Base-by-base conservation (phyloP, 805 yeast species). In the Isabelozyma rhagii region DNA sequence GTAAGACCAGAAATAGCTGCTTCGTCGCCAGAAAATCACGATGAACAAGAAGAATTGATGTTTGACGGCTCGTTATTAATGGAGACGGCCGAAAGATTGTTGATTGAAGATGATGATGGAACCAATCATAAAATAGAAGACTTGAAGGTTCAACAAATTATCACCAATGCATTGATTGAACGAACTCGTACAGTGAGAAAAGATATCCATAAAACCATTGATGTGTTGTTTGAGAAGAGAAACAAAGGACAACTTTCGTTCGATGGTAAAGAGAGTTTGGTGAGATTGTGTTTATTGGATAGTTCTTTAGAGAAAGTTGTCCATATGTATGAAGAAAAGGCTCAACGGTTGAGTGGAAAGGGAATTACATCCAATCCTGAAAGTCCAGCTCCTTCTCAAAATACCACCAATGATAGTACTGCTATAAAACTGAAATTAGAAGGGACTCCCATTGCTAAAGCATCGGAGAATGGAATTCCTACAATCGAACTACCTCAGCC, bases 51-150 rank as follows among this genome's bases (percentile, higher is more conserved):
- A 62, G 93, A 87, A 54, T 71, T 87, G 45, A 76, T 87, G 64
- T 85, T 84, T 62, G 93, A 87, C 67, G 94, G 93, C 5, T 79
- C 90, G 0, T 69, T 87, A 49, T 73, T 87, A 45, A 84, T 89
- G 58, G 85, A 85, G 62, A 80, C 89, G 2, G 93, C 92, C 0
- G 90, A 84, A 52, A 80, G 81, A 51, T 65, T 87, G 48, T 65
- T 87, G 48, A 80, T 60, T 31, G 71, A 69, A 46, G 63, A 68
- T 43, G 71, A 77, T 48, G 69, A 57, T 64, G 39, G 27, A 8
- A 43, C 13, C 4, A 42, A 55, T 38, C 67, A 61, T 41, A 69
- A 62, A 39, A 51, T 61, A 40, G 74, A 67, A 34, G 76, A 75
- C 47, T 52, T 62, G 28, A 70, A 72, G 50, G 59, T 74, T 17